Evolutionary conservation across 1,284 basidiomycete genomes (phyloP), one percentile per base, ranked within the genome.

Genomic region (Austropuccinia psidii): DNA sequence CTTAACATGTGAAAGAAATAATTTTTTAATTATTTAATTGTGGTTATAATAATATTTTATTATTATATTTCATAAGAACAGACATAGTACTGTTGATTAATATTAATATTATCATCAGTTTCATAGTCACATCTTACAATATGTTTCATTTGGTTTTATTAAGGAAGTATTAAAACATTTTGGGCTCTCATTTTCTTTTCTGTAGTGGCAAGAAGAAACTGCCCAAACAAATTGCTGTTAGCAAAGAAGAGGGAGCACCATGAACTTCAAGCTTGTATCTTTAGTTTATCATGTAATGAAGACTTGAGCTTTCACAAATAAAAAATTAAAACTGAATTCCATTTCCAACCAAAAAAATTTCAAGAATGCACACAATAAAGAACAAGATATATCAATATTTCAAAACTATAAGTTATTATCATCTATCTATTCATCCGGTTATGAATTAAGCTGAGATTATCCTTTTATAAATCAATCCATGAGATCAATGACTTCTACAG

Each of bases 121-220:
- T n/a, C n/a, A n/a, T n/a, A n/a, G n/a, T n/a, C n/a, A n/a, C n/a
- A n/a, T n/a, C n/a, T n/a, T n/a, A n/a, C n/a, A n/a, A 24, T 21
- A 5, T 55, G 8, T 55, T 55, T 31, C 17, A 47, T 47, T 2
- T 47, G 17, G 43, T 47, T 55, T 17, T 8, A 55, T 6, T 29
- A 55, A 17, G 33, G 4, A 13, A 31, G 17, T 31, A 5, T 21
- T 21, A 55, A 29, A 29, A 31, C 27, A 21, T 21, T 21, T 17
- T 24, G 52, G 13, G 27, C 24, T 55, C 17, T 4, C 15, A 8
- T 7, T n/a, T 31, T 9, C 7, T 13, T 55, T 17, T 49, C 19
- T 24, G 45, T 31, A 55, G 52, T 55, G 52, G 52, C 21, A 55
- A 55, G 52, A 55, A 55, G 17, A 55, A 55, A 55, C 52, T 55